These are phyloP conservation scores for Candida ipomoeae DNA, from an alignment of 805 yeast species.

Conservation along the genomic window DNA sequence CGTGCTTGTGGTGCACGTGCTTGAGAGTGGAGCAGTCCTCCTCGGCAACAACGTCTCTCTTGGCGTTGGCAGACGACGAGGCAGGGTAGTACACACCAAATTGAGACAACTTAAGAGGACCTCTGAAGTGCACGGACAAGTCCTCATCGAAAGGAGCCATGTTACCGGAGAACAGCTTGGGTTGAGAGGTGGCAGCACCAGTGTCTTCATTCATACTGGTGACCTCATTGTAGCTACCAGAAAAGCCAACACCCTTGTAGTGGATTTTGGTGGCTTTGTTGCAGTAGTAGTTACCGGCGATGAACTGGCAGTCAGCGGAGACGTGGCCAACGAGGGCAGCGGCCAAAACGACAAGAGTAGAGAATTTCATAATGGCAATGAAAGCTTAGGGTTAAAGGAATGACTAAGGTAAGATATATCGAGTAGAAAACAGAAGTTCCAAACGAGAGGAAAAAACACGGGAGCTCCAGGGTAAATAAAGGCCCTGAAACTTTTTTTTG, in stretches of 20 bases:
- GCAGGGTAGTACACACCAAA: slow-evolving; percentile 87
- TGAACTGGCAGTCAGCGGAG: slow-evolving; percentile 41
- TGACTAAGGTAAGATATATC: slow-evolving; percentile 12
- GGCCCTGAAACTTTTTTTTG: slow-evolving; percentile 2
- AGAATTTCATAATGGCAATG: slow-evolving; percentile 13
- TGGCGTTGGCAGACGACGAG: slow-evolving; percentile 34
- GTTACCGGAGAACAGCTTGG: slow-evolving; percentile 61
- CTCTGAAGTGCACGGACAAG: slow-evolving; percentile 84
- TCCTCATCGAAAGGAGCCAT: slow-evolving; percentile 83
- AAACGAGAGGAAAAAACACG: slow-evolving; percentile 4
- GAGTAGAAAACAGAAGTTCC: slow-evolving; percentile 7
- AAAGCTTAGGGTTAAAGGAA: slow-evolving; percentile 9
- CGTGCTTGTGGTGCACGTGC: slow-evolving; percentile 44
- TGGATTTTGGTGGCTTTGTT: slow-evolving; percentile 59
- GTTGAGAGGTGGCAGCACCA: slow-evolving; percentile 65
- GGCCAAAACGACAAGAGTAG: slow-evolving; percentile 17
- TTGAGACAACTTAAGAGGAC: slow-evolving; percentile 74
- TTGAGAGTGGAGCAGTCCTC: slow-evolving; percentile 45
- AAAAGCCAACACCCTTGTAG: slow-evolving; percentile 72
- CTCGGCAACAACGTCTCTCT: slow-evolving; percentile 35
- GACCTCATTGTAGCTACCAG: slow-evolving; percentile 80
- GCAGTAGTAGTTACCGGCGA: slow-evolving; percentile 83
- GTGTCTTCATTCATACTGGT: slow-evolving; percentile 67
- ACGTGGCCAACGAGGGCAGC: slow-evolving; percentile 14
- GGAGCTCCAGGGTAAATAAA: background rate